Evolutionary conservation across 495 filamentous ascomycete species (phyloP).

Genomic region (Aspergillus cristatus): DNA sequence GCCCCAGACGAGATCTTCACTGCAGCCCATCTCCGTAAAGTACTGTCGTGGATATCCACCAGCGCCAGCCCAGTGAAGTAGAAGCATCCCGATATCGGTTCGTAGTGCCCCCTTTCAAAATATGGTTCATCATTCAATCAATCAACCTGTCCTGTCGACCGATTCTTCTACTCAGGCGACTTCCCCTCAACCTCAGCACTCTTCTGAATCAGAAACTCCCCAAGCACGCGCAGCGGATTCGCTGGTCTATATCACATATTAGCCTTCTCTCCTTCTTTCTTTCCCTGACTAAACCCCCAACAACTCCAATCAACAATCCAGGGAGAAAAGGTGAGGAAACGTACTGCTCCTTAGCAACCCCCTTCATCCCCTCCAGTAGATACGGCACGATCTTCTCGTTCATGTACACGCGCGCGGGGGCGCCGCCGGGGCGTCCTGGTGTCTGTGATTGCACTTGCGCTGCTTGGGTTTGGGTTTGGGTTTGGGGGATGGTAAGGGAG

Average conservation of each 20-base stretch:
- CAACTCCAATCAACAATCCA: neutral
- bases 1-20: too few relatives aligned
- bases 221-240: slow-evolving; percentile 75
- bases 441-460: slow-evolving; percentile 16
- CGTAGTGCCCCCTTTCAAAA: too few relatives aligned
- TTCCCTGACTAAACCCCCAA: too few relatives aligned
- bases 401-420: slow-evolving; percentile 78
- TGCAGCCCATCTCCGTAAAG: too few relatives aligned
- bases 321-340: slow-evolving; percentile 22
- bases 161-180: slow-evolving; percentile 1
- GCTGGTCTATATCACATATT: slow-evolving; percentile 42
- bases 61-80: too few relatives aligned
- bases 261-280: too few relatives aligned
- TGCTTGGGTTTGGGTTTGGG: neutral
- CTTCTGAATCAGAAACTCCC: slow-evolving; percentile 76
- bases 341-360: slow-evolving; percentile 72
- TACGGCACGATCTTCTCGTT: slow-evolving; percentile 80
- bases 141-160: too few relatives aligned
- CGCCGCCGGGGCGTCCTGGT: slow-evolving; percentile 56
- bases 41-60: too few relatives aligned
- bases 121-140: too few relatives aligned
- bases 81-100: too few relatives aligned
- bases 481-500: slow-evolving; percentile 27
- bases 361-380: slow-evolving; percentile 88
- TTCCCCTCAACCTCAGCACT: slow-evolving; percentile 62